phyloP scores from a whole-genome alignment of 2,329 filamentous ascomycete genomes.

The Diaporthe sp. region DNA sequence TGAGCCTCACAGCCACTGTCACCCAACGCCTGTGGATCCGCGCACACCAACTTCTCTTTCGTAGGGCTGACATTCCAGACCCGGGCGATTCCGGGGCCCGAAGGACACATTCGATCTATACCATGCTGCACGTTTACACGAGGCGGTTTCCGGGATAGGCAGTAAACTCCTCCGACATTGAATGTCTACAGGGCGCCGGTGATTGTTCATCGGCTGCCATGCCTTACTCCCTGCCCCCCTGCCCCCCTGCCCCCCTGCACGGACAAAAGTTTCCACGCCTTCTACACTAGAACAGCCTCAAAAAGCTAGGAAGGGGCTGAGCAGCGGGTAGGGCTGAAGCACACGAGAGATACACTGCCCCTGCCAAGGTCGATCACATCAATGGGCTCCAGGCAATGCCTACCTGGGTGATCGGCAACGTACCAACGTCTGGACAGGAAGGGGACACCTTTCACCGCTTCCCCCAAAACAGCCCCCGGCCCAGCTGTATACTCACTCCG shows the following conservation, averaged over 20 bases:
- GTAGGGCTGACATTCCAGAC: slow-evolving; percentile 1
- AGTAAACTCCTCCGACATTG: neutral
- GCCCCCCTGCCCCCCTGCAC: neutral
- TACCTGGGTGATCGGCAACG: neutral
- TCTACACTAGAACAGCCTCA: neutral
- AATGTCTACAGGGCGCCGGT: neutral
- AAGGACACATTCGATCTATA: neutral
- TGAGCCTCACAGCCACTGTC: slow-evolving; percentile 20
- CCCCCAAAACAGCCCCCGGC: neutral
- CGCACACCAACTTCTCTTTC: neutral
- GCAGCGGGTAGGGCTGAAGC: slow-evolving; percentile 14
- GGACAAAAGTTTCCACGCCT: slow-evolving; percentile 22
- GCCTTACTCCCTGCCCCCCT: neutral
- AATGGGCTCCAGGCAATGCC: neutral
- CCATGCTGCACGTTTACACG: neutral
- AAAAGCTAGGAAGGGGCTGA: neutral
- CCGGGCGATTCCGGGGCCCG: neutral
- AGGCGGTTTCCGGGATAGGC: neutral
- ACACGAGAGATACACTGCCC: slow-evolving; percentile 16
- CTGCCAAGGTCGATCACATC: neutral
- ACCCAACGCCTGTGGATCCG: slow-evolving; percentile 19
- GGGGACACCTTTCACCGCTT: neutral
- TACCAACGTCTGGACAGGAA: neutral
- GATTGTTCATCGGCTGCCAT: neutral
- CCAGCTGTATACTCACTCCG: neutral